phyloP scores from a whole-genome alignment of 1,139 yeast species.

The Fermentozyma sake region DNA sequence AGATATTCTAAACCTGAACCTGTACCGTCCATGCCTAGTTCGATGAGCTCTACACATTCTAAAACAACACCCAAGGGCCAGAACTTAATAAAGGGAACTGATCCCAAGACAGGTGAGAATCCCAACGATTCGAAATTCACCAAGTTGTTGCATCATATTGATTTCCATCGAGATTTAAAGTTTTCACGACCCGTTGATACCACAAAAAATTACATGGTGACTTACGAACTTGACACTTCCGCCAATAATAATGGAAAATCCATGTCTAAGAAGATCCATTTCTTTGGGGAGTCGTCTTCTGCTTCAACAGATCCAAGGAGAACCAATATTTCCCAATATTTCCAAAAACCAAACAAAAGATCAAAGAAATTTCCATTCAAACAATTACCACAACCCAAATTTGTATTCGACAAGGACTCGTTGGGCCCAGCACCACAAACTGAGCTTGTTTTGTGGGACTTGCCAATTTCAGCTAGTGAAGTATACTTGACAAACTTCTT shows the following conservation, averaged over 20 bases:
- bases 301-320: slow-evolving; percentile 33
- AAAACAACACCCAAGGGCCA: no score
- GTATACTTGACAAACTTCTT: slow-evolving; percentile 48
- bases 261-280: slow-evolving; percentile 29
- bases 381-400: slow-evolving; percentile 50
- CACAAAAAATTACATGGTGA: slow-evolving; percentile 36
- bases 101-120: slow-evolving; percentile 30
- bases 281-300: slow-evolving; percentile 23
- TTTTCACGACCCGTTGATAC: slow-evolving; percentile 14
- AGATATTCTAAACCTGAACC: no score
- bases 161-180: slow-evolving; percentile 13
- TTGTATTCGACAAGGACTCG: slow-evolving; percentile 63
- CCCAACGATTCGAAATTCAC: slow-evolving; percentile 27
- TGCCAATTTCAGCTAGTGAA: slow-evolving; percentile 47
- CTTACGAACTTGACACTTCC: slow-evolving; percentile 61
- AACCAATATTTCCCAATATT: slow-evolving; percentile 24
- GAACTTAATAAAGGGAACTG: slow-evolving; percentile 20
- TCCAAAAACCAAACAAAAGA: slow-evolving; percentile 38
- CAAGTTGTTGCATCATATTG: slow-evolving; percentile 29
- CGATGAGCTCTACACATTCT: no score
- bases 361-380: slow-evolving; percentile 43
- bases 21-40: no score
- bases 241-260: no score
- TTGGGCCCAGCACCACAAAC: slow-evolving; percentile 72
- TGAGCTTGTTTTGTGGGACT: slow-evolving; percentile 67